Evolutionary conservation across 1,139 yeast species (phyloP).

Genomic region (Blastobotrys aristatus): DNA sequence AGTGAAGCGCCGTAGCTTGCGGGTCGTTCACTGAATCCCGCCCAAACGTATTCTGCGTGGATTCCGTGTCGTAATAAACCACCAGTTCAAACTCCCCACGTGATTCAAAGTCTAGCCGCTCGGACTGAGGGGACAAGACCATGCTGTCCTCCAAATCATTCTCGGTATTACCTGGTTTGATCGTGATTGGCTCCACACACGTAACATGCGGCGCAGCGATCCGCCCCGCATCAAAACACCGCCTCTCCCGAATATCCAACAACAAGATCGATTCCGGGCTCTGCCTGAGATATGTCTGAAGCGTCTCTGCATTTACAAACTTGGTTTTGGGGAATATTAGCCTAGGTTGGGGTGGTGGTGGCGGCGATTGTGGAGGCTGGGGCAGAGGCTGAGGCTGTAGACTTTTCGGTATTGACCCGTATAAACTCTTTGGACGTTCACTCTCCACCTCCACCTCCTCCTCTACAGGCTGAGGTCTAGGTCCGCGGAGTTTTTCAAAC

Average conservation of each 20-base stretch:
- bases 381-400: conserved; percentile 10
- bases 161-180: conserved; percentile 46
- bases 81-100: conserved; percentile 56
- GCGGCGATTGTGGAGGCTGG: conserved; percentile 12
- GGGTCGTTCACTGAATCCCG: conserved; percentile 20
- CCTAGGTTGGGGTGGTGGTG: conserved; percentile 11
- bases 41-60: conserved; percentile 21
- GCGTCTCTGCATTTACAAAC: conserved; percentile 29
- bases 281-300: conserved; percentile 25
- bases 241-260: conserved; percentile 61
- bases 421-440: not conserved
- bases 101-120: conserved; percentile 46
- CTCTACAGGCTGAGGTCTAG: conserved; percentile 17
- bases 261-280: conserved; percentile 40
- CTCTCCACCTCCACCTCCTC: conserved; percentile 3
- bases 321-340: conserved; percentile 31
- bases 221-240: conserved; percentile 55
- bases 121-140: conserved; percentile 49
- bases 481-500: conserved; percentile 22
- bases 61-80: conserved; percentile 51
- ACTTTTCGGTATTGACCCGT: not conserved
- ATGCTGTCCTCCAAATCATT: conserved; percentile 57
- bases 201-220: conserved; percentile 51
- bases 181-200: conserved; percentile 66
- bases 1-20: conserved; percentile 20